Evolutionary conservation across 352 stramenopile species (phyloP).

Genomic region (Blastocystis sp.): DNA sequence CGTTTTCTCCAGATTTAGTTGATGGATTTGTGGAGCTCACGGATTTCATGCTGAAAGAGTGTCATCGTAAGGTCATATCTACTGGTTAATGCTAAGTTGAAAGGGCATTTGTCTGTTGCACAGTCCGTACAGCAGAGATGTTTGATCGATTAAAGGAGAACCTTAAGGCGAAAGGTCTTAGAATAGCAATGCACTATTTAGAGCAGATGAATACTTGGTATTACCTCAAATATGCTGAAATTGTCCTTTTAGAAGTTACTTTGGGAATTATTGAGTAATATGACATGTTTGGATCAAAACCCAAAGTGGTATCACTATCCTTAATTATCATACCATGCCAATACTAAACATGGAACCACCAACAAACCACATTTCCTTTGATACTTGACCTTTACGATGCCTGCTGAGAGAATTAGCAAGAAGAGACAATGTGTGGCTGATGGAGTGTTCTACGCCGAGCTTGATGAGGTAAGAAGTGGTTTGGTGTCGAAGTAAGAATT

Average conservation of each 20-base stretch:
- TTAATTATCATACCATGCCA: neutral
- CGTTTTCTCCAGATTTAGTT: slow-evolving; percentile 42
- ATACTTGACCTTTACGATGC: slow-evolving; percentile 34
- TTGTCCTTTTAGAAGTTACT: slow-evolving; percentile 59
- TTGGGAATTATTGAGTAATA: neutral
- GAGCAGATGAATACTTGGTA: slow-evolving; percentile 58
- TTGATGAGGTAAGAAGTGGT: slow-evolving; percentile 92
- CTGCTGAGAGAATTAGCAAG: slow-evolving; percentile 81
- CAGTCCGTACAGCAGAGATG: slow-evolving; percentile 27
- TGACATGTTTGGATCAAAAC: neutral
- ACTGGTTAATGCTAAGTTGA: neutral
- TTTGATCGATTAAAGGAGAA: slow-evolving; percentile 21
- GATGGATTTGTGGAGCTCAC: slow-evolving; percentile 33
- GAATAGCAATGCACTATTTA: neutral
- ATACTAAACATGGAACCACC: neutral
- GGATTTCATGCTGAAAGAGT: neutral
- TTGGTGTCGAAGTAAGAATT: neutral
- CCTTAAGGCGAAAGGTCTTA: neutral
- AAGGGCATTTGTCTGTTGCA: slow-evolving; percentile 15
- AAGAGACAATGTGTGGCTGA: slow-evolving; percentile 99
- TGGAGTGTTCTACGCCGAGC: slow-evolving; percentile 89
- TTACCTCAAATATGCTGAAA: slow-evolving; percentile 45
- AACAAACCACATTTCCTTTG: slow-evolving; percentile 22
- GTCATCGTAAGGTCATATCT: neutral
- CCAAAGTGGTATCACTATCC: neutral